Percentiles rank a stretch among this genome's conserved stretches.
phyloP scores from a whole-genome alignment of 1,284 basidiomycete species.

The Stygiomarasmius scandens region DNA sequence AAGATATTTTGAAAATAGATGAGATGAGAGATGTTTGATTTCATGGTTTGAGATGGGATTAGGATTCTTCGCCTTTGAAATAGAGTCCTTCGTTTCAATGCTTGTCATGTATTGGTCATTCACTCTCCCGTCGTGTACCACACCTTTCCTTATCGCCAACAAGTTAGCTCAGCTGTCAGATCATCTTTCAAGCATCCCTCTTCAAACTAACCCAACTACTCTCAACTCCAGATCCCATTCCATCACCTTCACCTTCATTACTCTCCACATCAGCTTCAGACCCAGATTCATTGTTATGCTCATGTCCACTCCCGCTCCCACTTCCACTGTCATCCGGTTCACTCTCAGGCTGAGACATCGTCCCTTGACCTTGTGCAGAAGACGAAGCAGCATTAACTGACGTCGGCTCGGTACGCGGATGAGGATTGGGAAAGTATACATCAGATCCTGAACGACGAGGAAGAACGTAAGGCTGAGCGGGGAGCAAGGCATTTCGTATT shows the following conservation, averaged over 20 bases:
- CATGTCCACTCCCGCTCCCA: too few relatives aligned
- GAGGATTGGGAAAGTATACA: background rate
- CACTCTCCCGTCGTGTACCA: too few relatives aligned
- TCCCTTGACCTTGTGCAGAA: too few relatives aligned
- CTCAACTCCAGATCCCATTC: conserved; percentile 42
- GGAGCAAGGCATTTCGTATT: conserved; percentile 60
- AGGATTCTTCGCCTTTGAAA: too few relatives aligned
- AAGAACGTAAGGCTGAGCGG: conserved; percentile 45
- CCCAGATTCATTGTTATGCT: conserved; percentile 42
- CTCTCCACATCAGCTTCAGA: conserved; percentile 73
- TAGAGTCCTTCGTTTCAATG: too few relatives aligned
- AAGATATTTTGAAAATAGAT: too few relatives aligned
- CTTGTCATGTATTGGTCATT: too few relatives aligned
- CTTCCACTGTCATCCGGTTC: conserved; percentile 31
- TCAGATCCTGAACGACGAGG: conserved; percentile 15
- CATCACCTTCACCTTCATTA: conserved; percentile 53
- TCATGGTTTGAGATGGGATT: too few relatives aligned
- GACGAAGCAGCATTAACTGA: background rate
- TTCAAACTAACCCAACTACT: conserved; percentile 73
- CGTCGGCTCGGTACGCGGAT: conserved; percentile 13
- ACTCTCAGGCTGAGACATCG: background rate
- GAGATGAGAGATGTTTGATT: too few relatives aligned
- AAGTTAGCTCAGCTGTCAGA: background rate
- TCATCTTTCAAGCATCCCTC: conserved; percentile 8
- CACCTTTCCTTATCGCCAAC: too few relatives aligned